Percentiles rank a stretch among this genome's conserved stretches.
These are phyloP conservation scores for Suillus placidus DNA, from an alignment of 768 basidiomycete genomes.

Conservation along the genomic window DNA sequence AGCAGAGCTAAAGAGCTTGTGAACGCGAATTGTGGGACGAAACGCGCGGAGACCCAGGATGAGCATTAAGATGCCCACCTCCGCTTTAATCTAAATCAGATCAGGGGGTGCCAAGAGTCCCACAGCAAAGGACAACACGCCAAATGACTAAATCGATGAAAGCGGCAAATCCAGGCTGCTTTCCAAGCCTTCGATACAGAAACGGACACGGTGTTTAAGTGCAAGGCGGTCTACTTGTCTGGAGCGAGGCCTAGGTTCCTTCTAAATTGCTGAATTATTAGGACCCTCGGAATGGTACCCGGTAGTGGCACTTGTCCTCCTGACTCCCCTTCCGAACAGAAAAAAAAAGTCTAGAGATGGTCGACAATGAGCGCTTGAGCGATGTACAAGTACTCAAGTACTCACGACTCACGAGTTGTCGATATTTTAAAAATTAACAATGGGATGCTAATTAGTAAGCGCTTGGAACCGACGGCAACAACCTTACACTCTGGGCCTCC, in stretches of 20 bases:
- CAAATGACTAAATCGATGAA: slow-evolving; percentile 26
- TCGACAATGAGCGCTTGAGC: slow-evolving; percentile 5
- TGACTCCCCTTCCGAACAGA: slow-evolving; percentile 1
- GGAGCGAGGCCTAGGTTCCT: slow-evolving; percentile 17
- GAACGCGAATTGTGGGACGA: slow-evolving; percentile 24
- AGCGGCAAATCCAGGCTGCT: slow-evolving; percentile 5
- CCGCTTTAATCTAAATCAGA: slow-evolving; percentile 27
- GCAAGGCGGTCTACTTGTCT: slow-evolving; percentile 6
- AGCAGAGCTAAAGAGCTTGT: slow-evolving; percentile 25
- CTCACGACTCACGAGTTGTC: not conserved
- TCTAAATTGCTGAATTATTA: slow-evolving; percentile 8
- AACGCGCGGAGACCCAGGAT: slow-evolving; percentile 15
- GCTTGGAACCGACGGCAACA: slow-evolving; percentile 3
- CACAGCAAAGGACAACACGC: slow-evolving; percentile 13
- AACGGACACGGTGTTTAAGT: slow-evolving; percentile 10
- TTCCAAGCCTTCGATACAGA: slow-evolving; percentile 12
- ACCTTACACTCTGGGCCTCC: slow-evolving; percentile 19
- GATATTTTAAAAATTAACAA: slow-evolving; percentile 2
- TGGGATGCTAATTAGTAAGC: slow-evolving; percentile 2
- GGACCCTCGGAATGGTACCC: slow-evolving; percentile 7
- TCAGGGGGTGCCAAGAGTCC: slow-evolving; percentile 37
- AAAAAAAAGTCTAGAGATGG: not conserved
- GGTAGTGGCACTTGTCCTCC: slow-evolving; percentile 8
- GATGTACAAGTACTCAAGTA: too few relatives aligned
- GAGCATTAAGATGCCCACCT: slow-evolving; percentile 19